These are phyloP conservation scores for Citrus hindsii DNA, from an alignment of 345 rosid genomes.

Conservation along the genomic window DNA sequence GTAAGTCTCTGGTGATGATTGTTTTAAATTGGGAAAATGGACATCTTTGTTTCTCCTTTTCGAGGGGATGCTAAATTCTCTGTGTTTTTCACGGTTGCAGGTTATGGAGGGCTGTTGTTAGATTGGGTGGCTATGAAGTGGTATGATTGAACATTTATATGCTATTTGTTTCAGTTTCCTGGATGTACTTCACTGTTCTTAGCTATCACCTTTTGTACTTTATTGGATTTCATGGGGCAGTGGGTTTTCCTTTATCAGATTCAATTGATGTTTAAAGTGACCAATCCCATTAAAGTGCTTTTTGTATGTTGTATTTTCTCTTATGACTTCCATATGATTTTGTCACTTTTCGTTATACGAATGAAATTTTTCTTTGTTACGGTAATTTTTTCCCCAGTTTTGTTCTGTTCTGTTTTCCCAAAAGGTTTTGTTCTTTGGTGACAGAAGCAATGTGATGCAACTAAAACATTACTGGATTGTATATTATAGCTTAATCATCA, in stretches of 20 bases:
- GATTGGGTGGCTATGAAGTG: conserved; percentile 87
- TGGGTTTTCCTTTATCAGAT: neutral
- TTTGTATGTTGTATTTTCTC: neutral
- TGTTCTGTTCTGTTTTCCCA: neutral
- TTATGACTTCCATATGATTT: neutral
- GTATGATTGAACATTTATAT: conserved; percentile 39
- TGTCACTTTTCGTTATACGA: neutral
- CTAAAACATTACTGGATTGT: neutral
- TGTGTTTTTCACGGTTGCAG: conserved; percentile 36
- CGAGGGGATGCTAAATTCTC: conserved; percentile 13
- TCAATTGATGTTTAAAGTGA: neutral
- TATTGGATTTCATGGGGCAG: neutral
- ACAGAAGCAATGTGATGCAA: neutral
- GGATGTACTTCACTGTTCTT: neutral
- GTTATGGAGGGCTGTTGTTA: conserved; percentile 80
- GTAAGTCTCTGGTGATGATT: conserved; percentile 37
- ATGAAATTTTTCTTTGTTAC: neutral
- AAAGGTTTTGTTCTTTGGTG: neutral
- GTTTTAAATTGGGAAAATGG: conserved; percentile 11
- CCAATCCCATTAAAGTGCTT: neutral
- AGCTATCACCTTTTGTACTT: neutral
- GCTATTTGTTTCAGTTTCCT: conserved; percentile 14
- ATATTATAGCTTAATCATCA: neutral
- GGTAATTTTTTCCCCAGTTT: neutral
- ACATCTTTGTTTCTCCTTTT: neutral